Base-by-base conservation (phyloP, 169 alveolate genomes). In the Plasmodium reichenowi region DNA sequence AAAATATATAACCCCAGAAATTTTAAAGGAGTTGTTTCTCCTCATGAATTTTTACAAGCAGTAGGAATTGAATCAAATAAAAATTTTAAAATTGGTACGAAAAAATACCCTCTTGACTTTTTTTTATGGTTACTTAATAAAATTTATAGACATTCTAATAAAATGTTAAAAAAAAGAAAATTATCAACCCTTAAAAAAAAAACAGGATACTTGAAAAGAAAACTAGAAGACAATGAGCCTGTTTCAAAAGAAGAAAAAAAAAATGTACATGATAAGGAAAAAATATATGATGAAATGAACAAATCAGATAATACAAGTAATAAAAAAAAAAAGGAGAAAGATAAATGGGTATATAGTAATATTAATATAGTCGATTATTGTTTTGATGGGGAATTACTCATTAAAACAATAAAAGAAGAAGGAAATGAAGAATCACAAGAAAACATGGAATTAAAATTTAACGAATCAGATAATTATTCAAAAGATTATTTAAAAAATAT, bases 21-120 rank as follows among this genome's bases (percentile, higher is more conserved):
- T 94, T 98, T 98, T 94, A 99, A 99, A 91, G 99, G 99, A 12
- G 96, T 98, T 76, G 99, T 98, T 13, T 97, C 99, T 17, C 99
- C 99, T 17, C 99, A 98, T 93, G 99, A 98, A 93, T 95, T 97
- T 71, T 83, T 98, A 8, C 98, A 97, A 93, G 96, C 96, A 13
- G 95, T 94, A 15, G 95, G 96, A 38, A 93, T 94, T 29, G 95
- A 93, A 29, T 93, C 96, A 5, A 83, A 80, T 24, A 95, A 95
- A 10, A 66, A 43, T 54, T 94, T 93, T 80, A 94, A 93, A 64
- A 97, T 98, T 2, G 98, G 98, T 1, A 92, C 94, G 66, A 96
- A 97, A 91, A 94, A 96, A 66, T 99, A 98, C 91, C 99, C 99
- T 0, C 96, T 96, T 38, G 93, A 95, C n/a, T 96, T 98, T 71